Conservation (phyloP, 495 filamentous ascomycete genomes). For the Penicillium cataractarum region DNA sequence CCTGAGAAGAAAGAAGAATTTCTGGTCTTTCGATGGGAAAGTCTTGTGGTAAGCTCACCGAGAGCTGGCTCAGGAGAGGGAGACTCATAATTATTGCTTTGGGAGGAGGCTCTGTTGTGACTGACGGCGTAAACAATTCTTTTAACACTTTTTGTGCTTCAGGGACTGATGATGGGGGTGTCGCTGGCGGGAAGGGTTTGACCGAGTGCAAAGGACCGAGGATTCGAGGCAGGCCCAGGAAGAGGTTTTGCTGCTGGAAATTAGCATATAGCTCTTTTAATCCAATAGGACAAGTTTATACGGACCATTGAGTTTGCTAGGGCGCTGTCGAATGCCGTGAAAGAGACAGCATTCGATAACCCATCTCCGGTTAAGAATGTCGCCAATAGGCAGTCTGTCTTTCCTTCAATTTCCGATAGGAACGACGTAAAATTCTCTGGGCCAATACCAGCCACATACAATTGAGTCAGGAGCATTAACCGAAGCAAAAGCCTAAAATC, state of each 20-base stretch:
- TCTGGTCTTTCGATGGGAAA: neutral
- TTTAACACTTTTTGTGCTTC: neutral
- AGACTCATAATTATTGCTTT: neutral
- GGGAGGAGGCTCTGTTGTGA: neutral
- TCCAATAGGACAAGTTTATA: neutral
- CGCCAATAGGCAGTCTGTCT: neutral
- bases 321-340: neutral
- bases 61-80: neutral
- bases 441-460: conserved; percentile 2
- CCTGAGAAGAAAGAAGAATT: neutral
- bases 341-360: neutral
- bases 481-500: neutral
- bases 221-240: neutral
- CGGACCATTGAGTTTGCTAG: neutral
- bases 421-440: neutral
- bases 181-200: neutral
- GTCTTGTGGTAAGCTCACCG: neutral
- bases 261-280: neutral
- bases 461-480: neutral
- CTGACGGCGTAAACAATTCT: neutral
- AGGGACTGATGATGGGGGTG: neutral
- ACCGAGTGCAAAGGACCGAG: neutral
- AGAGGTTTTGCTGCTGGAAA: neutral
- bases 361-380: neutral
- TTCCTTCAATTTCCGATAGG: neutral